Conservation (phyloP, 148 eudicot genomes). For the Cornus controversa region DNA sequence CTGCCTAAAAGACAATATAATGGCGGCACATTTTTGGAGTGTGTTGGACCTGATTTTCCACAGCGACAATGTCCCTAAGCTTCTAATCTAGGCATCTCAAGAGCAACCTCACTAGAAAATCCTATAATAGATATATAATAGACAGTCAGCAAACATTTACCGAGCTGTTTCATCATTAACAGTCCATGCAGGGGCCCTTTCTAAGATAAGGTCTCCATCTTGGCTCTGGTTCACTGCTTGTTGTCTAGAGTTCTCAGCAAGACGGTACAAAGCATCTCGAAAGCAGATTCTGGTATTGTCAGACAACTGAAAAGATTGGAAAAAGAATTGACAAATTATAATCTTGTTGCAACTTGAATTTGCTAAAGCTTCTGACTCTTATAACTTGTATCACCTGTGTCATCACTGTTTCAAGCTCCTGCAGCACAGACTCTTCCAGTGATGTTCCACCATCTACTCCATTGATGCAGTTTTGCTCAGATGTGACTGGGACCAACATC, state of each 20-base stretch:
- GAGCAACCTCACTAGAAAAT: background rate
- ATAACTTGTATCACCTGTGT: constrained; percentile 44
- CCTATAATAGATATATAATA: background rate
- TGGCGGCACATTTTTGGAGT: no score
- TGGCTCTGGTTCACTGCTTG: constrained; percentile 3
- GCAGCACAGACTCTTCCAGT: constrained; percentile 58
- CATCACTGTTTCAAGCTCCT: constrained; percentile 50
- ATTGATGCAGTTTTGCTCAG: constrained; percentile 23
- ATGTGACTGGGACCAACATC: constrained; percentile 24
- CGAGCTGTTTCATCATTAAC: constrained; percentile 30
- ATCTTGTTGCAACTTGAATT: background rate
- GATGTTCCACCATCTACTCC: constrained; percentile 34
- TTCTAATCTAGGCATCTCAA: background rate
- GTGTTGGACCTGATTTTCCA: background rate
- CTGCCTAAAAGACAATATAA: background rate
- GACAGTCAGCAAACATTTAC: constrained; percentile 22
- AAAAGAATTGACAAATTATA: background rate
- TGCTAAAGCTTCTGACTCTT: background rate
- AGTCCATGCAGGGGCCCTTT: constrained; percentile 22
- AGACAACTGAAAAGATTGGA: constrained; percentile 41
- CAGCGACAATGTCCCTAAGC: background rate
- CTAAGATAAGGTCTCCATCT: constrained; percentile 26
- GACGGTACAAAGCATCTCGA: constrained; percentile 83
- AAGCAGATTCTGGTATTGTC: constrained; percentile 65
- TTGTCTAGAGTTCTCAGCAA: constrained; percentile 65